phyloP scores from a whole-genome alignment of 2,329 filamentous ascomycete species.

The Alternaria longipes region DNA sequence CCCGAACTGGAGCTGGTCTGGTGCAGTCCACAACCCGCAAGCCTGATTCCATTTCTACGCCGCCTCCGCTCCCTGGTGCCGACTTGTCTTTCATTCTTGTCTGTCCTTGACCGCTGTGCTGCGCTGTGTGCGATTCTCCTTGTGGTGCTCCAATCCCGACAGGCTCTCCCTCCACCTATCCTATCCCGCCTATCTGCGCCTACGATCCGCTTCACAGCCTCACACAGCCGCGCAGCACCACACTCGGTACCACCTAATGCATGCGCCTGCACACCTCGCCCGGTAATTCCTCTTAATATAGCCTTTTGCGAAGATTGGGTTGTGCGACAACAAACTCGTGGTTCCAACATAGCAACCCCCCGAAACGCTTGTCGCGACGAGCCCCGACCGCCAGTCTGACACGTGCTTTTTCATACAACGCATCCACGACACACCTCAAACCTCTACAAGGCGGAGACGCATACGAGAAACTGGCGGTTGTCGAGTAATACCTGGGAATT shows the following conservation, averaged over 20 bases:
- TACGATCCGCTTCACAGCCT: conserved; percentile 5
- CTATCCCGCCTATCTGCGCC: conserved; percentile 3
- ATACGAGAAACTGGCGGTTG: conserved; percentile 18
- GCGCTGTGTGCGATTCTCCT: conserved; percentile 2
- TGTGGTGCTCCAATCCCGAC: not conserved
- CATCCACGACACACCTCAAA: not conserved
- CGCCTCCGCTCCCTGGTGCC: conserved; percentile 14
- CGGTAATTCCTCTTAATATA: conserved; percentile 6
- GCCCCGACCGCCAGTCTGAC: not conserved
- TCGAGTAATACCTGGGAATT: conserved; percentile 13
- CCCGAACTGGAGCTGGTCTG: conserved; percentile 12
- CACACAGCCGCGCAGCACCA: conserved; percentile 3
- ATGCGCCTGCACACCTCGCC: conserved; percentile 7
- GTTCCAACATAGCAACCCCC: conserved; percentile 2
- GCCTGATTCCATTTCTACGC: conserved; percentile 20
- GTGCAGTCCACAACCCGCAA: conserved; percentile 10
- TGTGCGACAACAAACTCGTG: conserved; percentile 9
- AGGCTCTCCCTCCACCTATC: not conserved
- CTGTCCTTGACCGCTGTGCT: conserved; percentile 18
- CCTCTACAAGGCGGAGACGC: not conserved
- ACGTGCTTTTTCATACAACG: not conserved
- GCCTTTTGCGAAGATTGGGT: not conserved
- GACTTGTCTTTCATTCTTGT: conserved; percentile 20
- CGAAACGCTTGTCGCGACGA: not conserved
- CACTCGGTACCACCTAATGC: not conserved